These are phyloP conservation scores for Capronia americana DNA, from an alignment of 2,329 filamentous ascomycete species.

Conservation along the genomic window DNA sequence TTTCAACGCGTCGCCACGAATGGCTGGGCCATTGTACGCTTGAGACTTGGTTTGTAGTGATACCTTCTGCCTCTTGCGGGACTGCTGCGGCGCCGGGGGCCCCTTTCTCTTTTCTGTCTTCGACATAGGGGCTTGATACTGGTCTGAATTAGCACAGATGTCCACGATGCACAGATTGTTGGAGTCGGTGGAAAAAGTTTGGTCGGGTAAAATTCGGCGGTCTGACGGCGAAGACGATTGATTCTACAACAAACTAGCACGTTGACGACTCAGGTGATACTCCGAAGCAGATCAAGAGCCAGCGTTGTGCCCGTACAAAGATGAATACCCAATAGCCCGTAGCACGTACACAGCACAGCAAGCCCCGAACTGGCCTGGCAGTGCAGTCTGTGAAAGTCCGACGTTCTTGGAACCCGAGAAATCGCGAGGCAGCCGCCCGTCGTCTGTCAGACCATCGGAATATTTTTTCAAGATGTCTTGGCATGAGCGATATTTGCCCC, in stretches of 20 bases:
- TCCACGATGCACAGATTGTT: neutral
- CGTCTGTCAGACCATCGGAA: neutral
- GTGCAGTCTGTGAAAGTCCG: too few species aligned
- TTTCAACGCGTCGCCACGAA: slow-evolving; percentile 59
- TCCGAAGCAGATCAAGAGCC: too few species aligned
- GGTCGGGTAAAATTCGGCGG: neutral
- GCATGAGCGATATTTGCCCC: slow-evolving; percentile 12
- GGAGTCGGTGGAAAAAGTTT: neutral
- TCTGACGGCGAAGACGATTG: neutral
- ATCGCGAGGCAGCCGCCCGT: neutral
- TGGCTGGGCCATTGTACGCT: slow-evolving; percentile 26
- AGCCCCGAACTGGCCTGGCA: too few species aligned
- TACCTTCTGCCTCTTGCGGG: slow-evolving; percentile 29
- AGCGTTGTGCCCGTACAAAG: too few species aligned
- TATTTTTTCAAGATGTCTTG: slow-evolving; percentile 2
- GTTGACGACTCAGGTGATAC: too few species aligned
- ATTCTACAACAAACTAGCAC: neutral
- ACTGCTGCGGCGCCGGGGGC: slow-evolving; percentile 33
- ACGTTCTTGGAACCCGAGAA: too few species aligned
- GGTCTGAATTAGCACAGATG: neutral
- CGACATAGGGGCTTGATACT: slow-evolving; percentile 26
- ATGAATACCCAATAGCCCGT: neutral
- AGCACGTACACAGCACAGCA: neutral
- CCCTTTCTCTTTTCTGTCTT: slow-evolving; percentile 43
- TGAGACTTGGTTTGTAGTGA: slow-evolving; percentile 7